Percentiles rank a stretch among this genome's conserved stretches.
phyloP scores from a whole-genome alignment of 441 rosid species.

The Pelargonium fulgidum region DNA sequence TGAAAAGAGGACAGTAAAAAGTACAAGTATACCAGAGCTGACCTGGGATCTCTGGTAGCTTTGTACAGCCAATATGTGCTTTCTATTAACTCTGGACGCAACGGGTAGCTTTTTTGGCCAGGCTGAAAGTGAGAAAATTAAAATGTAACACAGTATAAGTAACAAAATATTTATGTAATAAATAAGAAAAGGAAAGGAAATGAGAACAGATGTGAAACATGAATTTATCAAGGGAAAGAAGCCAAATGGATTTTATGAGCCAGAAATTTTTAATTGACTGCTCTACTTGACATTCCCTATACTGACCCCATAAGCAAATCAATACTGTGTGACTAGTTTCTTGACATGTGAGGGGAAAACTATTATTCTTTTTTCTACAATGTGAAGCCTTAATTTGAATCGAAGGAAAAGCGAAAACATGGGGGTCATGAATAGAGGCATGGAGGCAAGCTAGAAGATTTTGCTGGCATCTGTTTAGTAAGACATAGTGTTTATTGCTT shows the following conservation, averaged over 20 bases:
- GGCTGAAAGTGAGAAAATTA: constrained; percentile 40
- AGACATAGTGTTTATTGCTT: no score
- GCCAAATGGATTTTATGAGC: neutral
- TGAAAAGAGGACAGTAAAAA: constrained; percentile 10
- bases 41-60: constrained; percentile 95
- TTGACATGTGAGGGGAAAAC: neutral
- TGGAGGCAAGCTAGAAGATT: no score
- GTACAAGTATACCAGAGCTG: constrained; percentile 16
- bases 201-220: neutral
- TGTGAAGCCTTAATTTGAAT: neutral
- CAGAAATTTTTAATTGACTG: constrained; percentile 7
- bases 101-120: constrained; percentile 93
- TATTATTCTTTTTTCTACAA: neutral
- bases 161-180: neutral
- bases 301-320: neutral
- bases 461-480: no score
- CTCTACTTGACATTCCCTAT: constrained; percentile 6
- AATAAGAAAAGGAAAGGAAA: neutral
- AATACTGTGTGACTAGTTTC: neutral
- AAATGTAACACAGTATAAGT: constrained; percentile 8
- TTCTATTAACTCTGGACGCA: constrained; percentile 93
- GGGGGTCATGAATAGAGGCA: no score
- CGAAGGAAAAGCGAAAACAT: no score
- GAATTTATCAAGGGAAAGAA: neutral
- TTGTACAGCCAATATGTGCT: constrained; percentile 99